Evolutionary conservation across 805 yeast species (phyloP).

Genomic region (Cyberlindnera suaveolens): DNA sequence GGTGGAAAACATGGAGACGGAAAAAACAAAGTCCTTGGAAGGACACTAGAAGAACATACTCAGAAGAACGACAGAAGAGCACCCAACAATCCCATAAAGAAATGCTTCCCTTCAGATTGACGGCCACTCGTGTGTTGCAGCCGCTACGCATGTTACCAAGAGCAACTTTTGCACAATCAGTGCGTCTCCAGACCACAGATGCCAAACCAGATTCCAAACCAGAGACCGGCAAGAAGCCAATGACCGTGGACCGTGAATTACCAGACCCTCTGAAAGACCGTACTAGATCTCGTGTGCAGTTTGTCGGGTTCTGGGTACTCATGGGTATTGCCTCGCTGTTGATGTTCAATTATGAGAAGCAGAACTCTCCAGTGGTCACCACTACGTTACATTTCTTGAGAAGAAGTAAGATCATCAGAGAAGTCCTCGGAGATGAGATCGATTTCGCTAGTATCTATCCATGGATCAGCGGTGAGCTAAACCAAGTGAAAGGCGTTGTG

Average conservation of each 20-base stretch:
- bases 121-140: background rate
- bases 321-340: conserved; percentile 53
- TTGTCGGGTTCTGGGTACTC: conserved; percentile 45
- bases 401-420: conserved; percentile 59
- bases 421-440: conserved; percentile 66
- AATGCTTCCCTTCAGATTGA: background rate
- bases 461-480: conserved; percentile 82
- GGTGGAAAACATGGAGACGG: too few species aligned
- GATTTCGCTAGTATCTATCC: conserved; percentile 72
- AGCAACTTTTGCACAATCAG: background rate
- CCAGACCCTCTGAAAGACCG: conserved; percentile 71
- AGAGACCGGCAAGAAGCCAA: conserved; percentile 9
- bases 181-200: background rate
- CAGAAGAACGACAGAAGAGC: background rate
- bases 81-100: background rate
- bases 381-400: conserved; percentile 84
- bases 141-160: background rate
- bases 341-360: conserved; percentile 89
- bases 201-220: background rate
- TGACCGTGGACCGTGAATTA: conserved; percentile 57
- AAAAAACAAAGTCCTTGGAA: too few species aligned
- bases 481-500: conserved; percentile 76
- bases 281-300: conserved; percentile 45
- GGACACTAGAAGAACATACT: too few species aligned
- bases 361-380: conserved; percentile 80